Base-by-base conservation (phyloP, 192 early-diverging fungal species). In the Coemansia sp. region DNA sequence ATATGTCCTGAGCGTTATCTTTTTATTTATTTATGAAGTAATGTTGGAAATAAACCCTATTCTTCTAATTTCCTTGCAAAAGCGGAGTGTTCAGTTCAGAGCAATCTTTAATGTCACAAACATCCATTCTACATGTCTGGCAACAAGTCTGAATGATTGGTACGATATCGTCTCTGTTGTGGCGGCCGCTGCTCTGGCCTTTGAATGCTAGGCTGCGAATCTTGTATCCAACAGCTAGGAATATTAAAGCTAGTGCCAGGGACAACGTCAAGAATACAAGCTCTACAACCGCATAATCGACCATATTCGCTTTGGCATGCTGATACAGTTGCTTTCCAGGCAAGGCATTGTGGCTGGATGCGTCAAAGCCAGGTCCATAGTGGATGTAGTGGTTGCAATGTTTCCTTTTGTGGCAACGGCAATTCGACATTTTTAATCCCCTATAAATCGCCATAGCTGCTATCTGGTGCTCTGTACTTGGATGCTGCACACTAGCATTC, bases 201-300 rank as follows among this genome's bases (percentile, higher is more conserved):
- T 51, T 75, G 70, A 60, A 75, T 1, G 75, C 63, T 6, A 61
- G 38, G n/a, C 63, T 63, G n/a, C 79, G 70, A n/a, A 81, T 64
- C 62, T 68, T 76, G 62, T 70, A 74, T 4, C 79, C 74, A 5
- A 71, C 37, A 61, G 70, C 14, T 20, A 81, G 74, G n/a, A 81
- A 54, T 20, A 70, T 38, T 14, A 81, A 19, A 56, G 74, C 64
- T 44, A 81, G 39, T 13, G 61, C 61, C 11, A 76, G 55, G 7
- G 79, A 76, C 43, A 72, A 49, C 0, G 39, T 65, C 39, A 81
- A 51, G 17, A 64, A 81, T 1, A 25, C 61, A 8, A 76, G 7
- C 54, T 81, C 71, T 9, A 51, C 61, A 2, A 68, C 50, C 13
- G 74, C 74, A 43, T 54, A 59, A 40, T 69, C 64, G 4, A 61